Evolutionary conservation across 805 yeast species (phyloP).

Genomic region (Spathaspora sp.): DNA sequence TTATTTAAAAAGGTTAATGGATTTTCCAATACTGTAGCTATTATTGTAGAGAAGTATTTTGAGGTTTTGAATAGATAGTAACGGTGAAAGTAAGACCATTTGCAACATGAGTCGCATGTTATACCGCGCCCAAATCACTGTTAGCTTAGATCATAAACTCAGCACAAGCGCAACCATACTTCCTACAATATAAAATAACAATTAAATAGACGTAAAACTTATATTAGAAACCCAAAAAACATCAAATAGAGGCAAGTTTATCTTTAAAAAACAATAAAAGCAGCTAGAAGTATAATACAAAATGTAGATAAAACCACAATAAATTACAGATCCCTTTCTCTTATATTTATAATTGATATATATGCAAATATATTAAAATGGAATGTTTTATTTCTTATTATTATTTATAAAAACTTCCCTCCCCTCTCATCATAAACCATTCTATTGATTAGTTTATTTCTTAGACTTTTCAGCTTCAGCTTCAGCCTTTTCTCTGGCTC

Average conservation of each 20-base stretch:
- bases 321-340: constrained; percentile 2
- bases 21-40: constrained; percentile 1
- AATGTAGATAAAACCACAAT: constrained; percentile 1
- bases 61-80: no score
- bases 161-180: no score
- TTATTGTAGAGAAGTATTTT: neutral
- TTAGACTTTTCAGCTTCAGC: constrained; percentile 98
- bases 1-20: neutral
- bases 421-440: neutral
- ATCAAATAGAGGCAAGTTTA: neutral
- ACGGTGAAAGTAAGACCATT: no score
- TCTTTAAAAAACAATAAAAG: neutral
- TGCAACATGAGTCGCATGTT: no score
- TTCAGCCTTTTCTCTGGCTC: constrained; percentile 95
- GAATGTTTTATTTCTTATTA: constrained; percentile 1
- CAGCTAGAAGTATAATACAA: neutral
- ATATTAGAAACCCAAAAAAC: neutral
- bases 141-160: no score
- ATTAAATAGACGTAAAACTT: neutral
- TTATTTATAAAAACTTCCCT: constrained; percentile 2
- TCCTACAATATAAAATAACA: neutral
- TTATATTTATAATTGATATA: constrained; percentile 5
- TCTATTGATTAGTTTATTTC: constrained; percentile 55
- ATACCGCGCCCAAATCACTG: no score
- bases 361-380: constrained; percentile 3